Conservation (phyloP, 2,329 filamentous ascomycete genomes). For the Claviceps digitariae region DNA sequence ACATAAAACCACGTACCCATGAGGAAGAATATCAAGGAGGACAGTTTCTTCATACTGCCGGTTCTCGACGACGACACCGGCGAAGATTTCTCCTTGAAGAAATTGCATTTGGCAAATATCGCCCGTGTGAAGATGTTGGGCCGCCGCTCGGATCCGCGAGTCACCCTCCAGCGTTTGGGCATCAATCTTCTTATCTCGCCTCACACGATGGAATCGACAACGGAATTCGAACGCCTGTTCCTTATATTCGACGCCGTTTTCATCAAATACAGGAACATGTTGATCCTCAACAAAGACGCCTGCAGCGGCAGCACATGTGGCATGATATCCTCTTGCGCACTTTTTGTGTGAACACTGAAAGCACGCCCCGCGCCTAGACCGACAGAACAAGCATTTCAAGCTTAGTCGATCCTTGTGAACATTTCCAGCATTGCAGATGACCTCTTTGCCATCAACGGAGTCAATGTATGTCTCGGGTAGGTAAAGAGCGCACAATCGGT, state of each 20-base stretch:
- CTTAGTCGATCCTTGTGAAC: conserved; percentile 81
- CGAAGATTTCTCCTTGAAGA: conserved; percentile 75
- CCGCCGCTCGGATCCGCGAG: conserved; percentile 53
- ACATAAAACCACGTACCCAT: conserved; percentile 47
- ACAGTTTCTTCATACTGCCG: conserved; percentile 59
- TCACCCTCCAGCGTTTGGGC: conserved; percentile 57
- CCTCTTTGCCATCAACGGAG: conserved; percentile 54
- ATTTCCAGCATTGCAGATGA: conserved; percentile 62
- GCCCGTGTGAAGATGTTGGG: conserved; percentile 52
- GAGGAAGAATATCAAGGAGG: conserved; percentile 70
- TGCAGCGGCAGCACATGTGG: conserved; percentile 83
- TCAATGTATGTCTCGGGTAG: conserved; percentile 86
- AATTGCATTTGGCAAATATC: conserved; percentile 82
- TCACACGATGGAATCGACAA: conserved; percentile 85
- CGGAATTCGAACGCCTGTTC: conserved; percentile 86
- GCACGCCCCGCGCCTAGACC: conserved; percentile 86
- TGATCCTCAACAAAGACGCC: conserved; percentile 86
- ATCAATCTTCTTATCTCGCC: conserved; percentile 65
- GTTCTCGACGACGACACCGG: conserved; percentile 78
- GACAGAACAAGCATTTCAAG: conserved; percentile 89
- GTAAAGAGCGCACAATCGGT: conserved; percentile 79
- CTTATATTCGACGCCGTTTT: conserved; percentile 85
- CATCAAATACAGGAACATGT: conserved; percentile 71
- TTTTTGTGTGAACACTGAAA: conserved; percentile 96
- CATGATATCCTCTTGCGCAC: conserved; percentile 85